A percentile compares a stretch with the other conserved stretches of the same genome.
Conservation (phyloP, 805 yeast species). For the Yarrowia sp. region DNA sequence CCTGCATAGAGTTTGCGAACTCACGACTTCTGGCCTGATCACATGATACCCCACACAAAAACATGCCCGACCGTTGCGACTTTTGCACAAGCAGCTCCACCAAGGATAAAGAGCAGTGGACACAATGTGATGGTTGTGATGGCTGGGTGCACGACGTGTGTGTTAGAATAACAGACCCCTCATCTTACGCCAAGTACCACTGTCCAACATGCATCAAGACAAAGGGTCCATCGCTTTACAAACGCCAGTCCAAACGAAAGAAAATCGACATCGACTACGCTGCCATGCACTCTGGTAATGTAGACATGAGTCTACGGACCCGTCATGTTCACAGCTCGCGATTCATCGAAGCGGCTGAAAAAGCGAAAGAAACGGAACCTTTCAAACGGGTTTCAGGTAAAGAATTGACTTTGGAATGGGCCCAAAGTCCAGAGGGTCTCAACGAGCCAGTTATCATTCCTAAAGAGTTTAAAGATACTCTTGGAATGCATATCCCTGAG, state of each 20-base stretch:
- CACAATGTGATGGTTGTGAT: slow-evolving; percentile 53
- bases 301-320: slow-evolving; percentile 30
- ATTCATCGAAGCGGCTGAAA: slow-evolving; percentile 29
- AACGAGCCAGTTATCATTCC: slow-evolving; percentile 49
- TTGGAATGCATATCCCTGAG: slow-evolving; percentile 56
- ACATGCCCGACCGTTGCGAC: slow-evolving; percentile 11
- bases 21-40: not conserved
- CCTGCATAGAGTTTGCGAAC: not conserved
- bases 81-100: not conserved
- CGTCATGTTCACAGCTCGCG: slow-evolving; percentile 36
- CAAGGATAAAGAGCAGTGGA: slow-evolving; percentile 42
- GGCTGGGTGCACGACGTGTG: slow-evolving; percentile 56
- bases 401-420: slow-evolving; percentile 42
- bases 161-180: slow-evolving; percentile 40
- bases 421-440: slow-evolving; percentile 37
- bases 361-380: not conserved
- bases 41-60: slow-evolving; percentile 9
- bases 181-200: slow-evolving; percentile 48
- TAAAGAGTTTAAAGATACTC: slow-evolving; percentile 33
- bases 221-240: slow-evolving; percentile 50
- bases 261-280: slow-evolving; percentile 63
- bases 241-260: slow-evolving; percentile 54
- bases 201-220: slow-evolving; percentile 48
- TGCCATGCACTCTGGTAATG: slow-evolving; percentile 30
- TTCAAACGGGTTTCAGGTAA: slow-evolving; percentile 3